These are phyloP conservation scores for Flaveria floridana DNA, from an alignment of 140 eudicot genomes.

Conservation along the genomic window DNA sequence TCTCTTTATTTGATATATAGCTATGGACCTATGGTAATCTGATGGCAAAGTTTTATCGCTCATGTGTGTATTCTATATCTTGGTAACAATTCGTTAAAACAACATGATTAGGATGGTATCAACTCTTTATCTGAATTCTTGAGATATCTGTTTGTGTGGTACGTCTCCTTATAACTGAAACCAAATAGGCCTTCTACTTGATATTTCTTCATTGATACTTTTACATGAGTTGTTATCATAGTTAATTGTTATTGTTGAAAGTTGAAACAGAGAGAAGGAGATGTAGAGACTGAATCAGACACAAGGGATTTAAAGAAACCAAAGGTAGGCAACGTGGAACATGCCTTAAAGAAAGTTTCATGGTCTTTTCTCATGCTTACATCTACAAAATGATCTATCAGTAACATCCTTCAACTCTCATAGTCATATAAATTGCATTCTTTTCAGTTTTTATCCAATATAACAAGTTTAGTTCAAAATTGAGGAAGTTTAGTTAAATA, in stretches of 20 bases:
- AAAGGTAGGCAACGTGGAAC: slow-evolving; percentile 27
- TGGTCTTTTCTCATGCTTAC: slow-evolving; percentile 9
- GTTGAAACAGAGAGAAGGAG: slow-evolving; percentile 36
- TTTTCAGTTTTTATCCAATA: neutral
- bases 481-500: neutral
- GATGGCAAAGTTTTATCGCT: neutral
- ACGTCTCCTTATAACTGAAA: neutral
- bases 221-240: neutral
- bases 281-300: slow-evolving; percentile 19
- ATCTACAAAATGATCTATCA: slow-evolving; percentile 9
- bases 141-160: neutral
- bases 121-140: neutral
- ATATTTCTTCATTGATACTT: neutral
- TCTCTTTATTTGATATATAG: neutral
- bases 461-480: slow-evolving; percentile 8
- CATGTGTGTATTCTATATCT: neutral
- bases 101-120: neutral
- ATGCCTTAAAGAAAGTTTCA: neutral
- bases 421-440: slow-evolving; percentile 7
- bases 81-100: neutral
- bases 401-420: neutral
- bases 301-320: slow-evolving; percentile 27
- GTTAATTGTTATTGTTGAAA: slow-evolving; percentile 22
- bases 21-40: neutral
- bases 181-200: slow-evolving; percentile 6